Conservation (phyloP, 1,284 basidiomycete species). For the Fomitopsis palustris region DNA sequence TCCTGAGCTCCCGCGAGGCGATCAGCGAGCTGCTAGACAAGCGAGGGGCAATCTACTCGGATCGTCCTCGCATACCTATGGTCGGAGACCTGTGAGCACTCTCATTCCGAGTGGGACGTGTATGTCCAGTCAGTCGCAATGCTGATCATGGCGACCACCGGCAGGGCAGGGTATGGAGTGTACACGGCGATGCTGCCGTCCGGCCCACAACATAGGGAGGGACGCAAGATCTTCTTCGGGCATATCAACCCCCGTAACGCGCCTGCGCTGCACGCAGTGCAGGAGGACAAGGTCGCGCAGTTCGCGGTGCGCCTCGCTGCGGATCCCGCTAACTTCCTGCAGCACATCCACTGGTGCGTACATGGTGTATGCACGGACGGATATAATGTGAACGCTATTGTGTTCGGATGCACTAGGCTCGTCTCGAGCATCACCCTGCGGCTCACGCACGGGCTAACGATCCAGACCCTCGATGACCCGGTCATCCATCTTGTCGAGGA, state of each 20-base stretch:
- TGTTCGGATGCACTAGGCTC: neutral
- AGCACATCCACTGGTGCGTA: neutral
- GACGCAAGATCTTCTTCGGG: neutral
- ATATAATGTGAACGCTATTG: too few species aligned
- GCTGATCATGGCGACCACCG: too few species aligned
- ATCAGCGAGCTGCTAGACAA: slow-evolving; percentile 5
- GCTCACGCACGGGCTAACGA: neutral
- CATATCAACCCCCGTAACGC: neutral
- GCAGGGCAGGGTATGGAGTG: neutral
- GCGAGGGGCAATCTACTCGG: slow-evolving; percentile 1
- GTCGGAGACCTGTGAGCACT: neutral
- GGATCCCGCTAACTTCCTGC: neutral
- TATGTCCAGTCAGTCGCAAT: too few species aligned
- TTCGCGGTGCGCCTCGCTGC: neutral
- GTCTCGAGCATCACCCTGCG: neutral
- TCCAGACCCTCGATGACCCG: neutral
- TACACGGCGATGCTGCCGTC: neutral
- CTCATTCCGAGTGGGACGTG: neutral
- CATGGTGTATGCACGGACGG: neutral
- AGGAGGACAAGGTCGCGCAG: neutral
- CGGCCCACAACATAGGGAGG: neutral
- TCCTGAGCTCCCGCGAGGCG: neutral
- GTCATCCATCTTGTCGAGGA: neutral
- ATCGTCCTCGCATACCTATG: neutral
- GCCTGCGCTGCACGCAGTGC: neutral